phyloP scores from a whole-genome alignment of 2,329 filamentous ascomycete species.

The Sarocladiaceae sp. region DNA sequence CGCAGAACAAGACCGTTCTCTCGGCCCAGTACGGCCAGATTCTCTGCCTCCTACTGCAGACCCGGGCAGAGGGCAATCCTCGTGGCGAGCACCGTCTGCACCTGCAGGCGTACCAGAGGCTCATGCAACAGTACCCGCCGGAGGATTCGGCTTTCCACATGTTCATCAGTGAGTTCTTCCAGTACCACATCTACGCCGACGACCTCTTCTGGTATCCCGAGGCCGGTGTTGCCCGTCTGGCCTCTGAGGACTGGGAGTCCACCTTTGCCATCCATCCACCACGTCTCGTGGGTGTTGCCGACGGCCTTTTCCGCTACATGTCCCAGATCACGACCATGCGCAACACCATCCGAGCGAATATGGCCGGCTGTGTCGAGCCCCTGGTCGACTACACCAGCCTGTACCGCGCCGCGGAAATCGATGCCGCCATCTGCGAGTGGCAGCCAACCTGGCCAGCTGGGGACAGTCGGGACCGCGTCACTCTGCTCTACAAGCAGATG shows the following conservation, averaged over 20 bases:
- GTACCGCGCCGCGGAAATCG: constrained; percentile 70
- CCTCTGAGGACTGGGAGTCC: constrained; percentile 40
- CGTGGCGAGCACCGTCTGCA: constrained; percentile 74
- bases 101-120: constrained; percentile 67
- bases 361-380: constrained; percentile 57
- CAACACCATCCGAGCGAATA: constrained; percentile 67
- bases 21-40: constrained; percentile 59
- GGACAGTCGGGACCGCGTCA: constrained; percentile 53
- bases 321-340: constrained; percentile 75
- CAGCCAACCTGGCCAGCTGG: constrained; percentile 56
- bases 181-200: constrained; percentile 72
- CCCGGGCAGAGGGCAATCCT: constrained; percentile 50
- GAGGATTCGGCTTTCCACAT: constrained; percentile 60
- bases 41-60: constrained; percentile 56
- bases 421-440: constrained; percentile 72
- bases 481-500: constrained; percentile 60
- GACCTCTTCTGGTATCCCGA: constrained; percentile 51
- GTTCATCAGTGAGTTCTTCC: constrained; percentile 74
- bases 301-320: constrained; percentile 76
- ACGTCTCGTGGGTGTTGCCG: constrained; percentile 73
- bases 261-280: constrained; percentile 39
- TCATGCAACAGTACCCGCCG: constrained; percentile 61
- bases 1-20: constrained; percentile 37
- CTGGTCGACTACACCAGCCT: constrained; percentile 70
- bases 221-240: constrained; percentile 30